A percentile compares a stretch with the other conserved stretches of the same genome.
phyloP scores from a whole-genome alignment of 139 green algal genomes.

The Volvox africanus region DNA sequence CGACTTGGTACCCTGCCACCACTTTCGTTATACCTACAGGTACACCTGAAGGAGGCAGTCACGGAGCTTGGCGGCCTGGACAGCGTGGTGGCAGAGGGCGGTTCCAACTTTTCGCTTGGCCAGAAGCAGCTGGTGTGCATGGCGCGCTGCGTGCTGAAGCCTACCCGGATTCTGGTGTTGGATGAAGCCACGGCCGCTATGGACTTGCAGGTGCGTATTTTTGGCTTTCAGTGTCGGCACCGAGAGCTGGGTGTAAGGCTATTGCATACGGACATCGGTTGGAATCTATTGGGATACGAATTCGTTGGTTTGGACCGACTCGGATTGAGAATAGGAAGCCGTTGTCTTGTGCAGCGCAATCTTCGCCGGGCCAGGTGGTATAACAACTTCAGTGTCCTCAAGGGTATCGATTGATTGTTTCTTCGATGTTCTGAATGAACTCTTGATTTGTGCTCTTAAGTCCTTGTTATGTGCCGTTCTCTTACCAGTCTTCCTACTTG shows the following conservation, averaged over 20 bases:
- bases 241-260: no score
- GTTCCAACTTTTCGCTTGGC: constrained; percentile 88
- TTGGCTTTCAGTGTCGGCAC: no score
- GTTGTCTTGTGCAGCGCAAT: no score
- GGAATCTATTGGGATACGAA: no score
- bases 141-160: constrained; percentile 73
- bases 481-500: neutral
- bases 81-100: constrained; percentile 83
- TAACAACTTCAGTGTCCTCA: no score
- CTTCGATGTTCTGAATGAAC: no score
- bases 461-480: no score
- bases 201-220: constrained; percentile 60
- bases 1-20: no score
- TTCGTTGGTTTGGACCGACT: neutral
- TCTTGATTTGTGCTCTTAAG: no score
- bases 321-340: neutral
- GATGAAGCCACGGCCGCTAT: constrained; percentile 85
- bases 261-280: no score
- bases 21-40: neutral
- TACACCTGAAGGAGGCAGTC: constrained; percentile 50
- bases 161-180: constrained; percentile 77
- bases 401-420: no score
- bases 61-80: constrained; percentile 81
- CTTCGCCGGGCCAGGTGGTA: no score
- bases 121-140: constrained; percentile 97